Base-by-base conservation (phyloP, 805 yeast genomes). In the Wickerhamiella sergipiensis region DNA sequence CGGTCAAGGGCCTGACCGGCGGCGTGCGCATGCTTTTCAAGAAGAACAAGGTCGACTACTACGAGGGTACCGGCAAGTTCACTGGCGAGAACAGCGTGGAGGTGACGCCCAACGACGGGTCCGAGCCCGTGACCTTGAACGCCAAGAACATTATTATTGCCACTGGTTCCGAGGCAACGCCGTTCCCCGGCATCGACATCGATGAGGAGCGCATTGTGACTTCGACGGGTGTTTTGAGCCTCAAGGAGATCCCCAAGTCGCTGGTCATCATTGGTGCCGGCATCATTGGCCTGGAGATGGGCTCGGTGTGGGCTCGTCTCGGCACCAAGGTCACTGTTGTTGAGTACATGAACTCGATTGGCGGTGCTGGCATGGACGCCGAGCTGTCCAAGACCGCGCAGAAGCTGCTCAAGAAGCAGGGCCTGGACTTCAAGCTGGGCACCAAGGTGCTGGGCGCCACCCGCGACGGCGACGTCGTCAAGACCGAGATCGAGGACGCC, bases 261-360 rank as follows among this genome's bases (percentile, higher is more conserved):
- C 64, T 92, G 65, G 83, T 90, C 59, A 81, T 92, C 71, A 90
- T 92, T 63, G 99, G 99, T 68, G 99, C 96, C 72, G 98, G 99
- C 77, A 90, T 92, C 73, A 92, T 92, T 67, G 99, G 99, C 65
- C 79, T 92, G 61, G 99, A 92, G 75, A 92, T 92, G 96, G 98
- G 95, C 57, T 89, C 97, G 23, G 99, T 92, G 46, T 92, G 94
- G 83, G 73, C 89, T 53, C 81, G 98, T 72, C 74, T 92, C 63
- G 99, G 99, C 45, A 74, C 95, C 43, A 88, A 92, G 73, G 98
- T 92, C 57, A 90, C 97, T 44, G 83, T 92, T 51, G 72, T 92
- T 54, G 99, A 92, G 77, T 92, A 78, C 80, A 86, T 82, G 70
- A 75, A 76, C 62, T 77, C 92, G 57, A 83, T 92, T 65, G 98